A percentile compares a stretch with the other conserved stretches of the same genome.
Evolutionary conservation across 805 yeast genomes (phyloP).

Genomic region (Candida palmyrensis): DNA sequence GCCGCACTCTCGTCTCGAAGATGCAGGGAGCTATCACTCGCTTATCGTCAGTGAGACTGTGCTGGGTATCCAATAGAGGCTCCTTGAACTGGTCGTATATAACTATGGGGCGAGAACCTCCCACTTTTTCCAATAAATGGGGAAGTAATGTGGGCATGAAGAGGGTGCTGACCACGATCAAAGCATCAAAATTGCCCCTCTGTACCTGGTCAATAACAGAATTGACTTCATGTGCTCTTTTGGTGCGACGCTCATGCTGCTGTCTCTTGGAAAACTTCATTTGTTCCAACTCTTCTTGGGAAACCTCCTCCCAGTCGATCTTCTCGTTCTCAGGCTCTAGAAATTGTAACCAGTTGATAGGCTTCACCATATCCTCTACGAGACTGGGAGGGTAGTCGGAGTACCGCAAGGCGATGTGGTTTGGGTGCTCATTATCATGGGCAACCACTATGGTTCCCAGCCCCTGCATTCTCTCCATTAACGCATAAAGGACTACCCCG

Average conservation of each 20-base stretch:
- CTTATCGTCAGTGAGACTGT: constrained; percentile 59
- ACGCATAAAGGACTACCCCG: constrained; percentile 77
- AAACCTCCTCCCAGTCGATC: constrained; percentile 40
- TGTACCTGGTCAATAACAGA: constrained; percentile 47
- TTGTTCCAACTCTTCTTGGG: constrained; percentile 48
- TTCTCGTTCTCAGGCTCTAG: constrained; percentile 67
- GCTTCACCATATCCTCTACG: constrained; percentile 52
- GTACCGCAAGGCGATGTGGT: constrained; percentile 62
- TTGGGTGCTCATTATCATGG: constrained; percentile 94
- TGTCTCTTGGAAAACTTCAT: constrained; percentile 56
- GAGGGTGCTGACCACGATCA: constrained; percentile 69
- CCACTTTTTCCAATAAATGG: constrained; percentile 54
- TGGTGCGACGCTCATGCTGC: constrained; percentile 62
- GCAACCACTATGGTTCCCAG: constrained; percentile 59
- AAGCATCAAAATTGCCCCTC: constrained; percentile 62
- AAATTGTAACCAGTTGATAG: constrained; percentile 74
- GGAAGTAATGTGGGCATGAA: constrained; percentile 64
- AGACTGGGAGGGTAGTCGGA: constrained; percentile 57
- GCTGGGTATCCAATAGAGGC: constrained; percentile 66
- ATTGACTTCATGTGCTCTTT: constrained; percentile 49
- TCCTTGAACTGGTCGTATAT: constrained; percentile 82
- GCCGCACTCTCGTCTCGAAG: constrained; percentile 75
- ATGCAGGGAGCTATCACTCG: constrained; percentile 79
- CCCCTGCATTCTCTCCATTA: constrained; percentile 90
- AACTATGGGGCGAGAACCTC: constrained; percentile 85